Percentiles rank a stretch among this genome's conserved stretches.
Conservation (phyloP, 257 asterid genomes). For the Jacaranda mimosifolia region DNA sequence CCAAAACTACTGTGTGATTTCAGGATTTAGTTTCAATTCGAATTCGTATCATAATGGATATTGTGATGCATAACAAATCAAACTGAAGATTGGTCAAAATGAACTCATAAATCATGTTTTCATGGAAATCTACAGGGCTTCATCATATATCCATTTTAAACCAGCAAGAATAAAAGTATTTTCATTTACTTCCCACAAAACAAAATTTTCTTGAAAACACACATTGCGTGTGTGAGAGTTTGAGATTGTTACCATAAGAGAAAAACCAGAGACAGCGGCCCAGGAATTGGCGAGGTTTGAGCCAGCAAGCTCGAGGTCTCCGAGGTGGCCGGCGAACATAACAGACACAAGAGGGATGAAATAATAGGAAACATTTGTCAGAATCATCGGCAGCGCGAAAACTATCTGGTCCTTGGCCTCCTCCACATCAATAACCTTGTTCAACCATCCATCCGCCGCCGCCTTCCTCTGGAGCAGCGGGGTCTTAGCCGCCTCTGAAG, state of each 20-base stretch:
- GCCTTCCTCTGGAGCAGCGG: constrained; percentile 40
- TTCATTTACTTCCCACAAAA: not conserved
- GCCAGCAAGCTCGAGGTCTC: constrained; percentile 78
- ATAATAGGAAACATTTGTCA: constrained; percentile 58
- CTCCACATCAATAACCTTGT: constrained; percentile 55
- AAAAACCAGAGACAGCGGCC: constrained; percentile 72
- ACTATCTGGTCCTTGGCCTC: constrained; percentile 69
- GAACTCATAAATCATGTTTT: too few relatives aligned
- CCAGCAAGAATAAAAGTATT: not conserved
- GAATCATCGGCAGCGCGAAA: constrained; percentile 69
- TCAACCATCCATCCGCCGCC: constrained; percentile 42
- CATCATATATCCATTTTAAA: too few relatives aligned
- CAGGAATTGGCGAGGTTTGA: constrained; percentile 80
- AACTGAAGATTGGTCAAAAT: not conserved
- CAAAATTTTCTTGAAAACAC: not conserved
- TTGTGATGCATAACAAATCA: too few relatives aligned
- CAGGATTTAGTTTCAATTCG: too few relatives aligned
- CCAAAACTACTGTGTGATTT: too few relatives aligned
- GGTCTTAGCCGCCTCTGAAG: constrained; percentile 35
- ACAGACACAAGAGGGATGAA: constrained; percentile 74
- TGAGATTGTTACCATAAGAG: constrained; percentile 58
- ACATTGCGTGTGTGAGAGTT: not conserved
- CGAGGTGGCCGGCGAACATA: constrained; percentile 92
- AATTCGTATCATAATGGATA: too few relatives aligned
- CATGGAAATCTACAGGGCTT: too few relatives aligned